These are phyloP conservation scores for Candida dajiaensis DNA, from an alignment of 805 yeast species.

Conservation along the genomic window DNA sequence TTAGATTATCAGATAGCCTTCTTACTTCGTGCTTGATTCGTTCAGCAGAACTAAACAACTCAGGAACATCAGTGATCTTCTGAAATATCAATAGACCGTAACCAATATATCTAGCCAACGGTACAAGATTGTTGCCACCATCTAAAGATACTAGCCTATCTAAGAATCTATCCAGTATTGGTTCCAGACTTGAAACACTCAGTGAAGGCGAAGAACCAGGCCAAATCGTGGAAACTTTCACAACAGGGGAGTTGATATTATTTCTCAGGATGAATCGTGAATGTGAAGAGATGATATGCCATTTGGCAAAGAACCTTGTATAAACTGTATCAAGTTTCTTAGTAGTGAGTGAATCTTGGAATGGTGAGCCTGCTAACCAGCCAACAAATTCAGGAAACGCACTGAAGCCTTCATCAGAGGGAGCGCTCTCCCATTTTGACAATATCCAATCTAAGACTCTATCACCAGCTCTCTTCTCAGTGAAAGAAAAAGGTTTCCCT, in stretches of 20 bases:
- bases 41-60: slow-evolving; percentile 11
- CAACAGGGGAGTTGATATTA: not conserved
- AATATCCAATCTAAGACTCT: slow-evolving; percentile 47
- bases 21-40: slow-evolving; percentile 15
- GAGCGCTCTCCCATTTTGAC: slow-evolving; percentile 34
- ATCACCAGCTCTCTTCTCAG: slow-evolving; percentile 23
- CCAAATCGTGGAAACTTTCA: not conserved
- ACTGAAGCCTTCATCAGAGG: slow-evolving; percentile 5
- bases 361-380: slow-evolving; percentile 36
- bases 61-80: slow-evolving; percentile 4
- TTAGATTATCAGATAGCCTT: slow-evolving; percentile 8
- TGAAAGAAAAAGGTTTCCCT: slow-evolving; percentile 29
- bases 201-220: not conserved
- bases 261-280: slow-evolving; percentile 8
- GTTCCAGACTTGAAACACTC: not conserved
- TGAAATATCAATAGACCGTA: slow-evolving; percentile 14
- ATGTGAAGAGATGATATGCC: slow-evolving; percentile 2
- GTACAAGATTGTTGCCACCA: not conserved
- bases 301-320: slow-evolving; percentile 7
- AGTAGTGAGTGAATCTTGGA: not conserved
- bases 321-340: slow-evolving; percentile 4
- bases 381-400: slow-evolving; percentile 30
- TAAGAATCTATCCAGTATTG: slow-evolving; percentile 6
- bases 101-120: slow-evolving; percentile 5
- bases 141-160: slow-evolving; percentile 3